Conservation (phyloP, 352 stramenopile species). For the Globisporangium acanthophoron region DNA sequence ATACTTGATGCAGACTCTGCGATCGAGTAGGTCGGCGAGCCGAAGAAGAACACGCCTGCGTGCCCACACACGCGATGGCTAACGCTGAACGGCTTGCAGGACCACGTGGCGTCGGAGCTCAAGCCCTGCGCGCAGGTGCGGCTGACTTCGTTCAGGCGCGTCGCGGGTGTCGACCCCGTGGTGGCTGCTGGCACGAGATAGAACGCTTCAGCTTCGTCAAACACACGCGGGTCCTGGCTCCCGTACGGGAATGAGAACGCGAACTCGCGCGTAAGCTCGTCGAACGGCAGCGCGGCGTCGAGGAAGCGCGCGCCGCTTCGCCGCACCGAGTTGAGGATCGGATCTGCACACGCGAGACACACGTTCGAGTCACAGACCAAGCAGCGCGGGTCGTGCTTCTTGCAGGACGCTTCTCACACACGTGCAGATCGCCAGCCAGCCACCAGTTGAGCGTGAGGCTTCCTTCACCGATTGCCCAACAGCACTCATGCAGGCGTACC, state of each 20-base stretch:
- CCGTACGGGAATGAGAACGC: constrained; percentile 89
- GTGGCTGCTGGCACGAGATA: constrained; percentile 18
- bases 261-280: constrained; percentile 89
- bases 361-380: constrained; percentile 62
- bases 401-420: constrained; percentile 56
- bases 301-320: constrained; percentile 78
- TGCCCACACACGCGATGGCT: constrained; percentile 91
- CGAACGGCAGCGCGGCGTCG: constrained; percentile 68
- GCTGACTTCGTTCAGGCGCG: constrained; percentile 48
- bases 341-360: constrained; percentile 90
- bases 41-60: constrained; percentile 84
- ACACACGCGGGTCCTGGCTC: constrained; percentile 81
- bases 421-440: not conserved
- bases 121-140: constrained; percentile 57
- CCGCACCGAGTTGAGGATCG: constrained; percentile 87
- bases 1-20: constrained; percentile 65
- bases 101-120: constrained; percentile 55
- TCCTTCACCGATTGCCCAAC: too few species aligned
- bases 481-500: constrained; percentile 16
- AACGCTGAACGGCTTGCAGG: constrained; percentile 32
- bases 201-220: constrained; percentile 91
- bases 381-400: constrained; percentile 88
- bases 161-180: not conserved
- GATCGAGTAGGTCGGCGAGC: constrained; percentile 81
- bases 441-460: not conserved